Base-by-base conservation (phyloP, 1,139 yeast genomes). In the Geotrichum restrictum region DNA sequence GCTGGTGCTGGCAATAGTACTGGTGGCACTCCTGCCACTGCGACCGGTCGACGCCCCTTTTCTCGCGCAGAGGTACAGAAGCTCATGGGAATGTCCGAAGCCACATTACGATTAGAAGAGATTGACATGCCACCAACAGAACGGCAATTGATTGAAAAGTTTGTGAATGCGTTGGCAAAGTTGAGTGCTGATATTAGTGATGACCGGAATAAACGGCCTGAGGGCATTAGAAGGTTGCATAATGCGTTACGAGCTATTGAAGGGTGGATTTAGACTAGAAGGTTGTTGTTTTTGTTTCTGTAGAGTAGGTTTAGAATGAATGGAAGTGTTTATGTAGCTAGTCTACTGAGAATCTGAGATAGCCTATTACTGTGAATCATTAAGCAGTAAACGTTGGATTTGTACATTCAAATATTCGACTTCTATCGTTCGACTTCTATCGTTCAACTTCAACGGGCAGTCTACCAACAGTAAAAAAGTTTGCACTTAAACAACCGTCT, bases 171-270 rank as follows among this genome's bases (percentile, higher is more conserved):
- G 1, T 73, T 91, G 55, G 84, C 94, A 22, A 75, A 95, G 61
- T 76, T 91, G 56, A 87, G 95, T 2, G 87, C 89, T 53, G 96
- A 89, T 65, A 89, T 91, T 86, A 84, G 88, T 51, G 69, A 87
- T 51, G 96, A 91, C 67, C 88, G 86, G 44, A 81, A 80, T 36
- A 78, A 94, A 62, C 83, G 86, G 57, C 84, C 83, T 27, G 86
- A 86, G 57, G 96, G 96, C n/a, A 77, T 88, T 39, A 76, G 79
- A 57, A 74, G 97, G 57, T 71, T 91, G 59, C 88, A 85, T 61
- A 82, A 82, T 62, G 97, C 96, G 0, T 76, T 88, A 54, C 74
- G 86, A 53, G 95, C 89, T 0, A 73, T 91, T 50, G 97, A 91
- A 66, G 97, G 97, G 1, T 91, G 75, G 75, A 67, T 72, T 16